These are phyloP conservation scores for Coffea canephora DNA, from an alignment of 257 asterid genomes.

Conservation along the genomic window DNA sequence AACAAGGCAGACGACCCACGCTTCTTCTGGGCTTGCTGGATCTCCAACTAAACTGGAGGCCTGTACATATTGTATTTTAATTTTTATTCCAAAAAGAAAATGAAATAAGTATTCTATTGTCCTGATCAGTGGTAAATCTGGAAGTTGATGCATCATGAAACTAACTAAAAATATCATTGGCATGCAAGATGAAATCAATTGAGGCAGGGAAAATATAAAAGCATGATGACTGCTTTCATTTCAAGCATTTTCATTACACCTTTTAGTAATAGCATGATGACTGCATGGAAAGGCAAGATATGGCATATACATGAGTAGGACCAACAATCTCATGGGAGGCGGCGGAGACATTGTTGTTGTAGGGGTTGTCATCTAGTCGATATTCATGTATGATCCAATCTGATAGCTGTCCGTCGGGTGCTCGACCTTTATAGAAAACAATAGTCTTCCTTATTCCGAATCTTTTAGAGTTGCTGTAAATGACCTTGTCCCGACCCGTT, in stretches of 20 bases:
- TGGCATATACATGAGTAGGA: neutral
- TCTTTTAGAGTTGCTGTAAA: slow-evolving; percentile 58
- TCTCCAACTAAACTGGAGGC: slow-evolving; percentile 34
- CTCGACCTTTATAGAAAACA: slow-evolving; percentile 82
- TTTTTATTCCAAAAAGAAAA: too few relatives aligned
- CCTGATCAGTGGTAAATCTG: too few relatives aligned
- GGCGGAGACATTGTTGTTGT: slow-evolving; percentile 4
- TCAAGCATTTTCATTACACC: neutral
- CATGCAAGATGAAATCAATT: neutral
- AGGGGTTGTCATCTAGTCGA: slow-evolving; percentile 57
- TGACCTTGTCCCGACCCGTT: slow-evolving; percentile 81
- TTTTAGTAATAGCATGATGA: neutral
- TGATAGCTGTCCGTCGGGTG: slow-evolving; percentile 85
- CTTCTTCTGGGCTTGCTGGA: slow-evolving; percentile 53
- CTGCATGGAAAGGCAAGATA: too few relatives aligned
- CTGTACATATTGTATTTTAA: slow-evolving; percentile 17
- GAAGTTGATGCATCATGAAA: too few relatives aligned
- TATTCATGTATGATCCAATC: slow-evolving; percentile 97
- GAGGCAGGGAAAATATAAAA: too few relatives aligned
- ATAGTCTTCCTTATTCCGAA: slow-evolving; percentile 88
- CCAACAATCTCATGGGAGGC: neutral
- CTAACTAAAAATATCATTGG: neutral
- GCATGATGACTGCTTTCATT: neutral
- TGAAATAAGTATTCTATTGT: too few relatives aligned
- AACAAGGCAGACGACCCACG: slow-evolving; percentile 94